Evolutionary conservation across 257 asterid genomes (phyloP).

Genomic region (Cruciata laevipes): DNA sequence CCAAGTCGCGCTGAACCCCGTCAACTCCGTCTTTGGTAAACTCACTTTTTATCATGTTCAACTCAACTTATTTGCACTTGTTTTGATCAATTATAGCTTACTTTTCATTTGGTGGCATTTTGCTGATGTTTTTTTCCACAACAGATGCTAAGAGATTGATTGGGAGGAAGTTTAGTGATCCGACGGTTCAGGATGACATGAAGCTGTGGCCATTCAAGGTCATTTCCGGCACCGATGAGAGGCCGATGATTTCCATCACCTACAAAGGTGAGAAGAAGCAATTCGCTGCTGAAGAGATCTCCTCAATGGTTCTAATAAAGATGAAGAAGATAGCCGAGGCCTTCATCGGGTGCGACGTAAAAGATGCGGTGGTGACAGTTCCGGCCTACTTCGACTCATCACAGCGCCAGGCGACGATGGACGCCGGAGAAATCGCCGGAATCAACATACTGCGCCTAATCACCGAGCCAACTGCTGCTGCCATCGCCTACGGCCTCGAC

Average conservation of each 20-base stretch:
- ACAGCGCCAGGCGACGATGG: slow-evolving; percentile 7
- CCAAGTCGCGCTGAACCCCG: background rate
- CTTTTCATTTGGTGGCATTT: background rate
- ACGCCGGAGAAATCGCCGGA: slow-evolving; percentile 9
- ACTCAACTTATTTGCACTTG: no score
- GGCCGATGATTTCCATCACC: background rate
- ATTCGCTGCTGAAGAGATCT: slow-evolving; percentile 3
- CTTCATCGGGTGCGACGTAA: background rate
- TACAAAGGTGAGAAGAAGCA: slow-evolving; percentile 1
- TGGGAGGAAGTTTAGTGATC: slow-evolving; percentile 1
- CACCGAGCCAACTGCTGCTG: slow-evolving; percentile 3
- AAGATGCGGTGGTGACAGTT: slow-evolving; percentile 1
- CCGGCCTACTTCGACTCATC: slow-evolving; percentile 2
- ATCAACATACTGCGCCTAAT: slow-evolving; percentile 1
- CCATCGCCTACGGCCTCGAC: slow-evolving; percentile 9
- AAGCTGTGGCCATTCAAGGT: slow-evolving; percentile 9
- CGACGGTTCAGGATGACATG: background rate
- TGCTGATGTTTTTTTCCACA: background rate
- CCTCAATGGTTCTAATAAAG: background rate
- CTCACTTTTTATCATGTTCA: background rate
- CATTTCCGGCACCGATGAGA: background rate
- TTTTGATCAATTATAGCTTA: no score
- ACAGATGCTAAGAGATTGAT: slow-evolving; percentile 8
- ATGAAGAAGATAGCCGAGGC: slow-evolving; percentile 6
- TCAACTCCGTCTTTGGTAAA: slow-evolving; percentile 7